Evolutionary conservation across 2,329 filamentous ascomycete species (phyloP).

Genomic region (Lecanicillium sp.): DNA sequence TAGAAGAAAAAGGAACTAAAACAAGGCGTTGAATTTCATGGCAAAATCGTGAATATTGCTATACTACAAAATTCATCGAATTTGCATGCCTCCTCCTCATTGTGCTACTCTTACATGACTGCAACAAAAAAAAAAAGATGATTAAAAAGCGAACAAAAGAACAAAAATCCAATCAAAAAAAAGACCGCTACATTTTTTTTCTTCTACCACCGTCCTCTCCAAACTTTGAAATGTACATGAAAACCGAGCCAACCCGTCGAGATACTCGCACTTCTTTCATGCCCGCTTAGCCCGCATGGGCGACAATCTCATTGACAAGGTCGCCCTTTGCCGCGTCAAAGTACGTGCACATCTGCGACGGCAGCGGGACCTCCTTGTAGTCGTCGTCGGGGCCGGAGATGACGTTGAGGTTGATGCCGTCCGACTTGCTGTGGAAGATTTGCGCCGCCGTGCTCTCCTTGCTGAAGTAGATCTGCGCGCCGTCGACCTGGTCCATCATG

Average conservation of each 20-base stretch:
- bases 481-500: constrained; percentile 87
- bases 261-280: neutral
- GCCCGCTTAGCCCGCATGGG: constrained; percentile 67
- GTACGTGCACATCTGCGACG: constrained; percentile 82
- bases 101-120: constrained; percentile 2
- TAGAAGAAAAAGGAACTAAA: neutral
- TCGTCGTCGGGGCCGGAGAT: constrained; percentile 67
- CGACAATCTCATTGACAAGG: constrained; percentile 88
- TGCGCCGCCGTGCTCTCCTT: constrained; percentile 73
- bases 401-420: constrained; percentile 81
- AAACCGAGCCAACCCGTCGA: neutral
- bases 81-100: neutral
- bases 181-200: neutral
- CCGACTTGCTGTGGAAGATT: constrained; percentile 84
- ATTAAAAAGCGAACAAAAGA: no score
- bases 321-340: constrained; percentile 63
- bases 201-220: neutral
- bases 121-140: no score
- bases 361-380: constrained; percentile 79
- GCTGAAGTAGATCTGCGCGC: constrained; percentile 79
- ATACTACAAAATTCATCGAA: neutral
- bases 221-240: neutral
- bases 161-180: no score
- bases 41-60: neutral
- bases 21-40: neutral